Percentiles rank a stretch among this genome's conserved stretches.
These are phyloP conservation scores for Amauroascus niger DNA, from an alignment of 2,329 filamentous ascomycete species.

Conservation along the genomic window DNA sequence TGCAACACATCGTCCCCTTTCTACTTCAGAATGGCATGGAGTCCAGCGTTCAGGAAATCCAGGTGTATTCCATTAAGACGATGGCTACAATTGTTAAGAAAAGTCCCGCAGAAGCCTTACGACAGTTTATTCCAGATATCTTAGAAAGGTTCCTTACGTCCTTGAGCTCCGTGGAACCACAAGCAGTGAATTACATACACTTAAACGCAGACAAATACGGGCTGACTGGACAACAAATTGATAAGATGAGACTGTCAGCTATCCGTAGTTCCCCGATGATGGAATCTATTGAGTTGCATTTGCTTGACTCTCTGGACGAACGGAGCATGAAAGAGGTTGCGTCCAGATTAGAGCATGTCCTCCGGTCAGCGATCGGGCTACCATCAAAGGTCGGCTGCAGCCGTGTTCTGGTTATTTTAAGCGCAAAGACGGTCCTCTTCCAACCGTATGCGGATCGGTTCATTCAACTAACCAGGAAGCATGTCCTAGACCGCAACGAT, in stretches of 20 bases:
- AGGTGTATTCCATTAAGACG: slow-evolving; percentile 70
- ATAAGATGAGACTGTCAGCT: slow-evolving; percentile 70
- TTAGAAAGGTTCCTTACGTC: slow-evolving; percentile 71
- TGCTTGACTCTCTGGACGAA: slow-evolving; percentile 69
- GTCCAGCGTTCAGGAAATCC: slow-evolving; percentile 78
- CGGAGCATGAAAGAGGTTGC: slow-evolving; percentile 65
- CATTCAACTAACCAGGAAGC: slow-evolving; percentile 66
- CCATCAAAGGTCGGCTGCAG: slow-evolving; percentile 90
- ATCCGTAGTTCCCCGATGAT: slow-evolving; percentile 83
- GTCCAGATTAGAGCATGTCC: slow-evolving; percentile 62
- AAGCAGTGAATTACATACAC: slow-evolving; percentile 85
- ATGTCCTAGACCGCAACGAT: slow-evolving; percentile 83
- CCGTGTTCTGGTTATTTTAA: slow-evolving; percentile 72
- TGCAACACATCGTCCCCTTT: slow-evolving; percentile 81
- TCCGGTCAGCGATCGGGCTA: slow-evolving; percentile 79
- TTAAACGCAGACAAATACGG: slow-evolving; percentile 77
- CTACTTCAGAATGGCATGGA: slow-evolving; percentile 80
- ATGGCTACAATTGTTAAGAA: slow-evolving; percentile 85
- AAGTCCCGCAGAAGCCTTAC: slow-evolving; percentile 61
- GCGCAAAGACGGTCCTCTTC: slow-evolving; percentile 66
- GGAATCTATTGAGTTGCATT: slow-evolving; percentile 77
- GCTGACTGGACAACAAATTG: slow-evolving; percentile 77
- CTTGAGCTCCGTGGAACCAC: slow-evolving; percentile 78
- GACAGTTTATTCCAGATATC: slow-evolving; percentile 71
- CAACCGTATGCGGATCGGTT: slow-evolving; percentile 65